Base-by-base conservation (phyloP, 2,329 filamentous ascomycete genomes). In the Canariomyces notabilis region DNA sequence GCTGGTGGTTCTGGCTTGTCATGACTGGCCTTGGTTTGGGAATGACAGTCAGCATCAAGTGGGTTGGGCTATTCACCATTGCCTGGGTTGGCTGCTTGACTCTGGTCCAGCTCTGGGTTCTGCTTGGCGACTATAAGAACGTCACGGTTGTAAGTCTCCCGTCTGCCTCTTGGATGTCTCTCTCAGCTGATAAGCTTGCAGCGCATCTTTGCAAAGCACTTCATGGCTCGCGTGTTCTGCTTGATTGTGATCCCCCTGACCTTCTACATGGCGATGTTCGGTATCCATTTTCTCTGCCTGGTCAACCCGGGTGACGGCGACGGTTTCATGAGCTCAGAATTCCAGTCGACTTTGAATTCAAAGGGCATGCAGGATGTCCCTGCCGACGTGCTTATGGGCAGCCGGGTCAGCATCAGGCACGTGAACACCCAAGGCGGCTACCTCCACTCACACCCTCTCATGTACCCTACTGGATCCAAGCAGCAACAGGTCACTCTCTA, bases 311-410 rank as follows among this genome's bases (percentile, higher is more conserved):
- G 93, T 50, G 93, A 98, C 42, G 93, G 93, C 44, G 93, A 98
- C 67, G 93, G 93, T 45, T 98, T 98, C 75, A 98, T 98, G 93
- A 96, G 90, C 63, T 95, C 91, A 45, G 93, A 98, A 64, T 98
- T 98, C 74, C 93, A 98, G 71, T 87, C 93, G 23, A 97, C 93
- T 2, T 75, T 98, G 56, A 98, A 97, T 72, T 90, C 83, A 61
- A 98, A 97, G 75, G 83, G 80, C 43, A 98, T 98, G 93, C 84
- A 89, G 64, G 89, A 95, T 67, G 89, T 95, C 5, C 85, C 93
- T 2, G 93, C 87, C 22, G 90, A 98, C 68, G 85, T 98, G 48
- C 83, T 86, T 21, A 85, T 93, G 60, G 93, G 93, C 49, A 95
- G 89, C 64, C 81, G 87, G 54, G 78, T 98, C 60, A 83, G 76